Evolutionary conservation across 2,329 filamentous ascomycete species (phyloP).

Genomic region (Cladophialophora immunda): DNA sequence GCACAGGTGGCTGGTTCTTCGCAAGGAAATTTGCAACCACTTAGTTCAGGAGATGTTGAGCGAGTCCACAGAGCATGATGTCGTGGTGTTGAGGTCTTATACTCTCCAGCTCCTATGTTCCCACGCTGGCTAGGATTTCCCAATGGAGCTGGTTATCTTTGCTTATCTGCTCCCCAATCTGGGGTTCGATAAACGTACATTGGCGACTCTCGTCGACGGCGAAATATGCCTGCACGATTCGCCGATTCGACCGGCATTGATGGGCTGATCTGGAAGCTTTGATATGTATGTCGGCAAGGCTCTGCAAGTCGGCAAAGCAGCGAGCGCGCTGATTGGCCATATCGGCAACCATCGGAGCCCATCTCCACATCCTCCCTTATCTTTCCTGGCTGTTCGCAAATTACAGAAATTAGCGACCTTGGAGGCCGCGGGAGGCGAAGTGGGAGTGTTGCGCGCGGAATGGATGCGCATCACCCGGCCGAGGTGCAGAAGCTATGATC

Average conservation of each 20-base stretch:
- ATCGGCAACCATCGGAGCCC: conserved; percentile 16
- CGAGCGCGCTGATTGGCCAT: conserved; percentile 5
- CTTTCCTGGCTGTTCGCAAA: background rate
- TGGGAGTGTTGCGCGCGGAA: background rate
- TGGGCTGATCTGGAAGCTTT: background rate
- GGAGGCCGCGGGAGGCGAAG: background rate
- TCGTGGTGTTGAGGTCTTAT: conserved; percentile 3
- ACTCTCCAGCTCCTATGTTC: background rate
- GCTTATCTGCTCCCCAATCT: background rate
- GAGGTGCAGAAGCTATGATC: background rate
- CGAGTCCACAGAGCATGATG: background rate
- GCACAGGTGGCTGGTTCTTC: background rate
- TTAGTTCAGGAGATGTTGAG: background rate
- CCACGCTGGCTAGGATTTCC: background rate
- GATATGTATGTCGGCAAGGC: background rate
- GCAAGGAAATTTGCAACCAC: background rate
- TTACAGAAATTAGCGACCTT: background rate
- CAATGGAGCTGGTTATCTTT: conserved; percentile 6
- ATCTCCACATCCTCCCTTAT: conserved; percentile 11
- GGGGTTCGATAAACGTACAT: background rate
- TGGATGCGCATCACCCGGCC: background rate
- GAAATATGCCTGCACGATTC: background rate
- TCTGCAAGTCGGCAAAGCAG: background rate
- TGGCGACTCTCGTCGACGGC: background rate
- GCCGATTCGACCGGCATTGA: background rate